Evolutionary conservation across 164 flowering plant species (phyloP).

Genomic region (Dillenia turbinata): DNA sequence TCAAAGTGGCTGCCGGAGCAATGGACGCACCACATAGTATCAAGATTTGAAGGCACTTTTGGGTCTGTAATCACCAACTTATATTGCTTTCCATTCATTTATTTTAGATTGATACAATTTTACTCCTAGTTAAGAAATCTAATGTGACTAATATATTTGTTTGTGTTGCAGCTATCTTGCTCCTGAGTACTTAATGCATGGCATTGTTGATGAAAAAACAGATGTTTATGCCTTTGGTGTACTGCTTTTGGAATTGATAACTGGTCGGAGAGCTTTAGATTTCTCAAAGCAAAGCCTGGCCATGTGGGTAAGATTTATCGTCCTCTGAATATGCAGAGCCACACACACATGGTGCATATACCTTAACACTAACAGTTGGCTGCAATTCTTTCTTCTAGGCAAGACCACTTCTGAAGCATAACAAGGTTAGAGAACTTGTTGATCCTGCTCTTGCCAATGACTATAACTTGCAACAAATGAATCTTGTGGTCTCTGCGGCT

Average conservation of each 20-base stretch:
- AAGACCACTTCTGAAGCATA: conserved; percentile 53
- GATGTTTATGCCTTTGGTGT: conserved; percentile 82
- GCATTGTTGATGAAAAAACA: conserved; percentile 72
- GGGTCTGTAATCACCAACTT: conserved; percentile 40
- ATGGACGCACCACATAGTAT: conserved; percentile 80
- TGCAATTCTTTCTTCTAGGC: conserved; percentile 29
- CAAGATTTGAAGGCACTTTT: conserved; percentile 87
- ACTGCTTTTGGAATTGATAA: conserved; percentile 58
- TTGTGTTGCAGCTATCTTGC: conserved; percentile 51
- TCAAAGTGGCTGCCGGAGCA: conserved; percentile 96
- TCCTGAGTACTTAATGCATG: conserved; percentile 83
- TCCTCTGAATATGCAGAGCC: not conserved
- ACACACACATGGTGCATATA: not conserved
- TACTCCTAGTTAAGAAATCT: too few relatives aligned
- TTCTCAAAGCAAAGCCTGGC: conserved; percentile 66
- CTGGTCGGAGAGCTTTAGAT: conserved; percentile 67
- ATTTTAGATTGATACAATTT: too few relatives aligned
- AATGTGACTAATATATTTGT: too few relatives aligned
- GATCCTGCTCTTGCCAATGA: conserved; percentile 40
- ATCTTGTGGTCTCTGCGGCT: conserved; percentile 48
- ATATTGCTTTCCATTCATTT: not conserved
- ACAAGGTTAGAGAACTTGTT: conserved; percentile 37
- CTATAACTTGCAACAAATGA: conserved; percentile 36
- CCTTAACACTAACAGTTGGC: not conserved
- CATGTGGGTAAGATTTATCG: conserved; percentile 47